Conservation (phyloP, 1,284 basidiomycete genomes). For the Xanthoconium separans region DNA sequence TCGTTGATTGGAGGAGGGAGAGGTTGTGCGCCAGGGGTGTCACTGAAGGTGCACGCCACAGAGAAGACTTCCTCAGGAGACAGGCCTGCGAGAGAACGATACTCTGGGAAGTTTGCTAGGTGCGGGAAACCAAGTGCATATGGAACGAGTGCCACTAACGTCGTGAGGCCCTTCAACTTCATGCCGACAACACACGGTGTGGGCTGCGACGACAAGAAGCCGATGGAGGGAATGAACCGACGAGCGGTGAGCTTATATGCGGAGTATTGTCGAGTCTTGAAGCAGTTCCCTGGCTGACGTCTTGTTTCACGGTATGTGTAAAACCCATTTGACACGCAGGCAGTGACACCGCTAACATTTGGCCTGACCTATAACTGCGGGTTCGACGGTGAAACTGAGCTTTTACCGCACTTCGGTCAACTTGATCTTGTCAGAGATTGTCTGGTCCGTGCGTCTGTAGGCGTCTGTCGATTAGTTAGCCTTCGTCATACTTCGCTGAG, state of each 20-base stretch:
- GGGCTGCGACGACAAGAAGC: background rate
- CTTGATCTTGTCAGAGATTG: no score
- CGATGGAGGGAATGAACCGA: background rate
- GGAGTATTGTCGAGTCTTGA: no score
- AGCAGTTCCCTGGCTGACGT: no score
- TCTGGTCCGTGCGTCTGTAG: no score
- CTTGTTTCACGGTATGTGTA: no score
- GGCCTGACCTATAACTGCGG: no score
- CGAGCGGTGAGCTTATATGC: constrained; percentile 13
- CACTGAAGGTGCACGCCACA: constrained; percentile 14
- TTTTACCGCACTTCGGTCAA: no score
- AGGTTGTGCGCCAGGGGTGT: constrained; percentile 26
- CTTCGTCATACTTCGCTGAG: no score
- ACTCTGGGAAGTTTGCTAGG: constrained; percentile 19
- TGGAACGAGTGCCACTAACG: constrained; percentile 8
- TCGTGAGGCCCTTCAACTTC: constrained; percentile 10
- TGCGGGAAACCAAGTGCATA: constrained; percentile 12
- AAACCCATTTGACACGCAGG: no score
- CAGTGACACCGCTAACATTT: no score
- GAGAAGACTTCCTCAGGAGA: constrained; percentile 12
- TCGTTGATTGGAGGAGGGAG: constrained; percentile 23
- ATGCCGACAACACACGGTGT: background rate
- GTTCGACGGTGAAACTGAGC: no score
- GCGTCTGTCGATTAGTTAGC: no score
- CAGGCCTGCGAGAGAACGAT: constrained; percentile 24